Base-by-base conservation (phyloP, 2,329 filamentous ascomycete genomes). In the Sporothrix dimorphospora region DNA sequence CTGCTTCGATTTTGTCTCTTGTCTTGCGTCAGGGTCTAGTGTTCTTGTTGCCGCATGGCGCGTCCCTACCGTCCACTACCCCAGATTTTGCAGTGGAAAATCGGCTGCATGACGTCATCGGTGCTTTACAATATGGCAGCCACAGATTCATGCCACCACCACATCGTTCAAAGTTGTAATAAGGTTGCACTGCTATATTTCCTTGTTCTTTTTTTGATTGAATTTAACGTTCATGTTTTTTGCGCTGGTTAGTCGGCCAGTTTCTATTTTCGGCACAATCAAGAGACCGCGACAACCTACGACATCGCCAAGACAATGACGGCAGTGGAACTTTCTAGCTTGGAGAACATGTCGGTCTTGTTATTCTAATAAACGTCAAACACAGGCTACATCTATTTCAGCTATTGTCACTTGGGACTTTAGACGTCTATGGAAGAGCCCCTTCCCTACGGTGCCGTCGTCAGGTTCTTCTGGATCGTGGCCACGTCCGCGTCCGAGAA, bases 381-480 rank as follows among this genome's bases (percentile, higher is more conserved):
- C 42, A 14, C 53, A 34, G 27, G 55, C 55, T 49, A 21, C 38
- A 24, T n/a, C 3, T n/a, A 27, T 63, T 63, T 42, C 59, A 63
- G 16, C 57, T 61, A 24, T 40, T 40, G 57, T 40, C 57, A 42
- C 34, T 47, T 4, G n/a, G 19, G 34, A 42, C 34, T 24, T 7
- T 3, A 21, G 57, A 40, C 30, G 14, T 59, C 30, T n/a, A 3
- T 7, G 16, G 0, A 21, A 19, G 19, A 19, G n/a, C n/a, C n/a
- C 7, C 19, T 11, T 21, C 19, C n/a, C 53, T 71, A 47, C 42
- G 72, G 69, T 11, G 49, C 59, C 51, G 51, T 47, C 12, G 71
- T 74, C 73, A 87, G 77, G 74, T 88, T 86, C 74, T 75, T 78
- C 80, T 81, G 85, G 75, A 88, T 86, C 68, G 74, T 83, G 8